phyloP scores from a whole-genome alignment of 1,284 basidiomycete species.

The Cerrena zonata region DNA sequence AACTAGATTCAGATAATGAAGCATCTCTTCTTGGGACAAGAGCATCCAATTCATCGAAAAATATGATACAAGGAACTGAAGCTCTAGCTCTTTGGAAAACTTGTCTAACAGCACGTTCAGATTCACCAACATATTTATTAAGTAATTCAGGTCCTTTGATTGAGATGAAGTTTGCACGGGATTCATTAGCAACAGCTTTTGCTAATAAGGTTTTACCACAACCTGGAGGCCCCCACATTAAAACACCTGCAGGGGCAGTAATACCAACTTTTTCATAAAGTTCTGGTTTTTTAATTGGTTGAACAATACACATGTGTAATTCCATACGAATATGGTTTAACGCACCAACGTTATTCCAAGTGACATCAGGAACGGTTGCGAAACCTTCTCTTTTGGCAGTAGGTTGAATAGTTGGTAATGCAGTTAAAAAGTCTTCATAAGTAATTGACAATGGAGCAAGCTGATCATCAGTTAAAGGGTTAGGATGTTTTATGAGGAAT shows the following conservation, averaged over 20 bases:
- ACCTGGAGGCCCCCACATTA: constrained; percentile 96
- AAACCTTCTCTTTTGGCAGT: constrained; percentile 97
- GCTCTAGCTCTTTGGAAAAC: constrained; percentile 86
- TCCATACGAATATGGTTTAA: constrained; percentile 82
- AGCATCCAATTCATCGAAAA: constrained; percentile 96
- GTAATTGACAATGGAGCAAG: constrained; percentile 79
- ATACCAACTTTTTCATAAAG: constrained; percentile 85
- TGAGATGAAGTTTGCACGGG: constrained; percentile 90
- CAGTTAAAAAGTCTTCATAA: constrained; percentile 71
- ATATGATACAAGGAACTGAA: constrained; percentile 85
- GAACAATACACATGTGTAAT: constrained; percentile 94
- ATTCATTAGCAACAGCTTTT: constrained; percentile 95
- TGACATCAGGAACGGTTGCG: constrained; percentile 91
- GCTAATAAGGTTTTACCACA: constrained; percentile 95
- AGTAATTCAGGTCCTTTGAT: constrained; percentile 95
- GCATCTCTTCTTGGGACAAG: constrained; percentile 85
- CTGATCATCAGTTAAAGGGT: constrained; percentile 71
- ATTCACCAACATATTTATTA: constrained; percentile 99
- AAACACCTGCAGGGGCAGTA: constrained; percentile 81
- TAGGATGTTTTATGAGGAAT: constrained; percentile 83
- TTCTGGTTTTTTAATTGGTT: constrained; percentile 87
- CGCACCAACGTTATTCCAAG: constrained; percentile 94
- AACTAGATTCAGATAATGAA: constrained; percentile 83
- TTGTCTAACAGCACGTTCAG: constrained; percentile 89
- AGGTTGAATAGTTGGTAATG: constrained; percentile 84